Evolutionary conservation across 2,329 filamentous ascomycete species (phyloP).

Genomic region (Trichophaea hybrida): DNA sequence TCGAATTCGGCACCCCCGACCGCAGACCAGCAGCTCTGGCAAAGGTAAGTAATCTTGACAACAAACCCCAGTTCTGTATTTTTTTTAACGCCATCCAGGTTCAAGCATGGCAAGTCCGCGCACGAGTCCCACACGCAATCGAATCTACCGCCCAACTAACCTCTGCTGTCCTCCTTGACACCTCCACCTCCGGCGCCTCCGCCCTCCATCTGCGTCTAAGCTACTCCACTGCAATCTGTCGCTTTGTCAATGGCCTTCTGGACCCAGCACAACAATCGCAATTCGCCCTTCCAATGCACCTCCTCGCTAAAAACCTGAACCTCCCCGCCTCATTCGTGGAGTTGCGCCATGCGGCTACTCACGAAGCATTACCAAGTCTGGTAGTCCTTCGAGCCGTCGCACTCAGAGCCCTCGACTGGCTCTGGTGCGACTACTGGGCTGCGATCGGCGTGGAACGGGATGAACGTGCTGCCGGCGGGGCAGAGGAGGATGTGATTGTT

Average conservation of each 20-base stretch:
- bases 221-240: constrained; percentile 61
- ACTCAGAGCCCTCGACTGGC: constrained; percentile 60
- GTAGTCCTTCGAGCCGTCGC: constrained; percentile 56
- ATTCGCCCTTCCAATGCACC: constrained; percentile 53
- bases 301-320: constrained; percentile 51
- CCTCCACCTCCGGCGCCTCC: constrained; percentile 27
- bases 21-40: constrained; percentile 8
- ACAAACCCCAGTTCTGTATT: neutral
- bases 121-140: constrained; percentile 61
- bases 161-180: constrained; percentile 54
- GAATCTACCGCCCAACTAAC: constrained; percentile 63
- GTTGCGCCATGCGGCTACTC: constrained; percentile 75
- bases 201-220: constrained; percentile 51
- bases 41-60: constrained; percentile 5
- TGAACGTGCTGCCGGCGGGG: neutral
- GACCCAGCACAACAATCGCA: constrained; percentile 54
- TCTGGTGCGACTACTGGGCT: constrained; percentile 80
- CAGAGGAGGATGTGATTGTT: constrained; percentile 4
- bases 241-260: constrained; percentile 69
- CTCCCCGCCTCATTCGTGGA: constrained; percentile 72
- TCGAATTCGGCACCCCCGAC: constrained; percentile 4
- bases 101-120: constrained; percentile 46
- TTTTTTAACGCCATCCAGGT: constrained; percentile 14
- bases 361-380: constrained; percentile 70
- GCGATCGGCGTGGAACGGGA: constrained; percentile 16